These are phyloP conservation scores for Aspergillus floridensis DNA, from an alignment of 2,329 filamentous ascomycete genomes.

Conservation along the genomic window DNA sequence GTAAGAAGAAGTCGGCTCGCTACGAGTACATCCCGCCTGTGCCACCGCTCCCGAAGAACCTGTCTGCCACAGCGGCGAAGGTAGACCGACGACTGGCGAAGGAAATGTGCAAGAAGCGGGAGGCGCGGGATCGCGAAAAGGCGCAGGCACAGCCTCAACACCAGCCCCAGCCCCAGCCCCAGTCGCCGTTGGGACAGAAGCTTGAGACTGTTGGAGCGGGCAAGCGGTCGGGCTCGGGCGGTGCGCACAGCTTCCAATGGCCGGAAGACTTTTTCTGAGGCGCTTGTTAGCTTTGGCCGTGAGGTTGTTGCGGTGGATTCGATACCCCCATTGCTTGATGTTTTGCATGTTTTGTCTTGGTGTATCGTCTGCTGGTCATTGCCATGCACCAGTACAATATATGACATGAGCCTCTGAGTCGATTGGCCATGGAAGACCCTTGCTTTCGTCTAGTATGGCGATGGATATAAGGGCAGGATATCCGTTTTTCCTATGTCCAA, in stretches of 20 bases:
- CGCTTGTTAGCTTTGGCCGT: neutral
- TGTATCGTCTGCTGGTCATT: neutral
- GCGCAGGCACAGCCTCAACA: conserved; percentile 4
- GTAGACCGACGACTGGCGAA: conserved; percentile 21
- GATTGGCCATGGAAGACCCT: too few species aligned
- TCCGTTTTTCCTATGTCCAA: conserved; percentile 11
- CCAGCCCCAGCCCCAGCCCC: conserved; percentile 1
- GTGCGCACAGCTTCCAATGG: conserved; percentile 39
- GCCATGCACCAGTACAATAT: neutral
- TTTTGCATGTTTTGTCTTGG: neutral
- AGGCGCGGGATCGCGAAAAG: conserved; percentile 1
- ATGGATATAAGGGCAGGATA: too few species aligned
- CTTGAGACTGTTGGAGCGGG: neutral
- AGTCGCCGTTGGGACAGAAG: conserved; percentile 1
- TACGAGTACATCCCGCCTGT: conserved; percentile 41
- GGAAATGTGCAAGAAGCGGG: conserved; percentile 23
- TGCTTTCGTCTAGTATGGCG: too few species aligned
- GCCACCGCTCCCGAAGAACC: conserved; percentile 38
- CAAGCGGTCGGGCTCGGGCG: neutral
- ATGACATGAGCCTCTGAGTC: too few species aligned
- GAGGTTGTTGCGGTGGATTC: neutral
- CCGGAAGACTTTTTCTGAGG: conserved; percentile 44
- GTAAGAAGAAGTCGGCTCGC: conserved; percentile 12
- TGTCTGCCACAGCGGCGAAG: conserved; percentile 29
- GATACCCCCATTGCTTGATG: neutral